These are phyloP conservation scores for Neohortaea acidophila DNA, from an alignment of 495 filamentous ascomycete species.

Conservation along the genomic window DNA sequence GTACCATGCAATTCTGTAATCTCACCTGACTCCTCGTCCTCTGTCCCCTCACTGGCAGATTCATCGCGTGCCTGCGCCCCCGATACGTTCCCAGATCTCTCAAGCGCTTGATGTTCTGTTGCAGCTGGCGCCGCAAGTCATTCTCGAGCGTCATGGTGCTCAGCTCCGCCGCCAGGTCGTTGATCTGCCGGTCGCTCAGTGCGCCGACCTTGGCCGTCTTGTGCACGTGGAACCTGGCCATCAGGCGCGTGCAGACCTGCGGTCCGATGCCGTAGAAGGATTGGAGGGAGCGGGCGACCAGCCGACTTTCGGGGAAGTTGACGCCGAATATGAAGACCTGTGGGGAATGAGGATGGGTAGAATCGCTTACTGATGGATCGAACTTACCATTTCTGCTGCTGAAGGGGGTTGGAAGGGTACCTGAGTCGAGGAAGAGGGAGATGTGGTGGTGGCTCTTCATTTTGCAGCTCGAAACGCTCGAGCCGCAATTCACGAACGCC, in stretches of 20 bases:
- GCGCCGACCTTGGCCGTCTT: constrained; percentile 58
- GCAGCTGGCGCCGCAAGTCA: constrained; percentile 57
- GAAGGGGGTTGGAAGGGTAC: too few species aligned
- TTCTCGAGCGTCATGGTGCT: constrained; percentile 90
- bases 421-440: too few species aligned
- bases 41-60: constrained; percentile 76
- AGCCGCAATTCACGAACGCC: too few species aligned
- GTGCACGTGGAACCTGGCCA: constrained; percentile 79
- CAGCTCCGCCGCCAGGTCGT: constrained; percentile 66
- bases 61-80: constrained; percentile 79
- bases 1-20: constrained; percentile 8
- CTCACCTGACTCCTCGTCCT: constrained; percentile 64
- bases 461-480: too few species aligned
- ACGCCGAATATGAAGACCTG: constrained; percentile 74
- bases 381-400: too few species aligned
- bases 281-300: constrained; percentile 67
- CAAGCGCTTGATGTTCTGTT: constrained; percentile 72
- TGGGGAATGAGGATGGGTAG: not conserved
- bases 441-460: too few species aligned
- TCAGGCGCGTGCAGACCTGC: constrained; percentile 51
- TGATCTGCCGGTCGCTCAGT: constrained; percentile 54
- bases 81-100: constrained; percentile 85
- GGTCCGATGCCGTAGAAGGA: constrained; percentile 81
- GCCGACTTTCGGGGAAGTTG: constrained; percentile 67
- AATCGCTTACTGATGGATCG: too few species aligned